Conservation (phyloP, 2,329 filamentous ascomycete species). For the Rutstroemia sp. region DNA sequence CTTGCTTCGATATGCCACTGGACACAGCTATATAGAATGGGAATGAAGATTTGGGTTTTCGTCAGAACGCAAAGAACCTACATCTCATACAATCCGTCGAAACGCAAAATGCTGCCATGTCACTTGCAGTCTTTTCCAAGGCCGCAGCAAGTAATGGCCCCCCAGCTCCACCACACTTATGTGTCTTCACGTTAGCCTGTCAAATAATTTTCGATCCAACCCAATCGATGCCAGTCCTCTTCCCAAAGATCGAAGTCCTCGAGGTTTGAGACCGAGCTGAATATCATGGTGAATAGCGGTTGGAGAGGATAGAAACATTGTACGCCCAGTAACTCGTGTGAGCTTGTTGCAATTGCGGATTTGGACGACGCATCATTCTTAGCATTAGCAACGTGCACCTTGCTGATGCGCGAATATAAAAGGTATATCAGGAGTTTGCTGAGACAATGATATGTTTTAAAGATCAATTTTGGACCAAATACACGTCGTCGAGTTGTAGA, state of each 20-base stretch:
- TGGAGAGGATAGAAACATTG: too few relatives aligned
- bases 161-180: slow-evolving; percentile 3
- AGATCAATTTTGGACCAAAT: slow-evolving; percentile 1
- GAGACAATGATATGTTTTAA: background rate
- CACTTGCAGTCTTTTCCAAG: background rate
- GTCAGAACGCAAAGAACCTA: background rate
- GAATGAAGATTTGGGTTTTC: background rate
- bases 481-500: slow-evolving; percentile 6
- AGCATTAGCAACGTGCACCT: slow-evolving; percentile 3
- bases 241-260: background rate
- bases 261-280: background rate
- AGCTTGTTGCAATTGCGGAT: too few relatives aligned
- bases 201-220: background rate
- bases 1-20: slow-evolving; percentile 1
- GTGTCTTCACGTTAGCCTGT: slow-evolving; percentile 1
- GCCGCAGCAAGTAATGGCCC: slow-evolving; percentile 1
- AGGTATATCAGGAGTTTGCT: background rate
- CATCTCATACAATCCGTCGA: background rate
- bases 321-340: too few relatives aligned
- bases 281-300: too few relatives aligned
- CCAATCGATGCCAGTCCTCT: background rate
- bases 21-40: background rate
- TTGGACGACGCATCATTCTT: too few relatives aligned
- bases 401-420: background rate
- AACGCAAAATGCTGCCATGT: background rate